phyloP scores from a whole-genome alignment of 2,329 filamentous ascomycete genomes.

The Colletotrichum sojae region DNA sequence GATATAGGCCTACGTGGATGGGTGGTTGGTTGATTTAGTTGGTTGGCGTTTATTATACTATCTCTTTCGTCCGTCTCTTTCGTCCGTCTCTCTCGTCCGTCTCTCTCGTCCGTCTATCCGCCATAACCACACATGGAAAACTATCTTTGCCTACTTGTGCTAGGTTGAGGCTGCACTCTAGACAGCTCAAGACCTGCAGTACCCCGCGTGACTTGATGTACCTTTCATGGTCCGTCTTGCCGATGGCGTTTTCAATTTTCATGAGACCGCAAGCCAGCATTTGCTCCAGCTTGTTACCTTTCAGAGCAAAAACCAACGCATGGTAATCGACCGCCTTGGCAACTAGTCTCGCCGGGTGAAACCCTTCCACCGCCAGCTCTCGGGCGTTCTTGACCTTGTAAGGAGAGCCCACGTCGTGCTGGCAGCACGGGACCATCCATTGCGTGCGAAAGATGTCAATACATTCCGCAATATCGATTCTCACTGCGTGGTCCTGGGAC shows the following conservation, averaged over 20 bases:
- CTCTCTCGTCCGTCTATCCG: neutral
- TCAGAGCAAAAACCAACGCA: neutral
- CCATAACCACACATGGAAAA: neutral
- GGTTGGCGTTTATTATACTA: too few relatives aligned
- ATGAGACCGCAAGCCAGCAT: neutral
- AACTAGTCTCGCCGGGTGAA: neutral
- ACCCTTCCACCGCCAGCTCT: neutral
- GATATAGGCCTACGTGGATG: too few relatives aligned
- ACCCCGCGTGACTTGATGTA: neutral
- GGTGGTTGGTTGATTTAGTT: too few relatives aligned
- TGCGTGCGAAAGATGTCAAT: neutral
- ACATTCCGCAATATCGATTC: fast-evolving
- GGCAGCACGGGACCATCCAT: neutral
- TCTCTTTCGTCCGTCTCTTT: too few relatives aligned
- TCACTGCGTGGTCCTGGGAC: too few relatives aligned
- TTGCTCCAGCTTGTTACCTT: neutral
- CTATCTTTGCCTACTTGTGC: neutral
- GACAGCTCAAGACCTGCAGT: neutral
- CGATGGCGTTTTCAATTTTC: too few relatives aligned
- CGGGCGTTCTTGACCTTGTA: neutral
- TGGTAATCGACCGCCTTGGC: neutral
- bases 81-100: neutral
- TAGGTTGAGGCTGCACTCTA: neutral
- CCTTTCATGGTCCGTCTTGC: neutral
- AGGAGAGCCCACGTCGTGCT: neutral